Evolutionary conservation across 495 filamentous ascomycete species (phyloP), one percentile per base, ranked within the genome.

Genomic region (Bryoglossum gracile): DNA sequence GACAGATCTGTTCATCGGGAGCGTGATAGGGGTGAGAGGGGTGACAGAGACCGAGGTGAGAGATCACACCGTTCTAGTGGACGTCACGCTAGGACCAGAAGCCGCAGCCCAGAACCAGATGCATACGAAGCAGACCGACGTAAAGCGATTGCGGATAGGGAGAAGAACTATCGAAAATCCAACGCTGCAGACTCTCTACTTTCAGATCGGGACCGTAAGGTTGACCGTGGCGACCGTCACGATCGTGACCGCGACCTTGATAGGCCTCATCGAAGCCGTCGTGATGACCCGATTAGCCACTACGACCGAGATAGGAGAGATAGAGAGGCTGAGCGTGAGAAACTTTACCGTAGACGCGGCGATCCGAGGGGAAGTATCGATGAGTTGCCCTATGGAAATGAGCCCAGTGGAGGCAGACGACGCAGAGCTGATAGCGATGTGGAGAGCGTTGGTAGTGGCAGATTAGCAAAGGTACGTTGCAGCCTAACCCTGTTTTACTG

Each of bases 371-470:
- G 83, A 38, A 75, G 77, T 45, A 76, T 84, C 47, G 84, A 88
- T 52, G 87, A 91, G 59, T 71, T 94, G 26, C 88, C 92, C 53
- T 95, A 95, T 62, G 89, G 89, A 11, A 90, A 87, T 61, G 85
- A 88, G 51, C 67, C 73, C 42, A 74, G 78, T 41, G 65, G 78
- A 62, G 73, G 74, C 30, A 71, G 74, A 48, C 76, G 85, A 53
- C 67, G 76, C 35, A 76, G 85, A 40, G 72, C 75, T n/a, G 84
- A 89, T 28, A 90, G 85, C 46, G 89, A 90, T 57, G 77, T 77
- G 34, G 84, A 84, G 42, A 80, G 82, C 50, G 77, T 79, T 34
- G 80, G 84, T 56, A 79, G 81, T 39, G 79, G 75, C 39, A 69
- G 77, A 51, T 73, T 78, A 59, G 65, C 63, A 49, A 83, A 84